phyloP scores from a whole-genome alignment of 805 yeast genomes.

The Hanseniaspora opuntiae region DNA sequence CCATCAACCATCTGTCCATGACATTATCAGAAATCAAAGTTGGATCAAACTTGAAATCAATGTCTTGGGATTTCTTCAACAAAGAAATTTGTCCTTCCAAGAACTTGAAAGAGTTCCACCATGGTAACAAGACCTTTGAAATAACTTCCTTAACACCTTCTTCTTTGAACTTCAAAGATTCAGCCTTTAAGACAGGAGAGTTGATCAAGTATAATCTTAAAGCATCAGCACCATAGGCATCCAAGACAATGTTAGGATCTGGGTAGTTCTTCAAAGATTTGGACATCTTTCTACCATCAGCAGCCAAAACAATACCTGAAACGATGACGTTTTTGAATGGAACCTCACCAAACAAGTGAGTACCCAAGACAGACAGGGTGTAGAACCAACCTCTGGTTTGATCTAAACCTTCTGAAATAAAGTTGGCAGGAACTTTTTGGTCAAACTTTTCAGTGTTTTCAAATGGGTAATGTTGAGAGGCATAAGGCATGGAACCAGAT shows the following conservation, averaged over 20 bases:
- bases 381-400: slow-evolving; percentile 99
- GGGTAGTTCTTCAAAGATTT: slow-evolving; percentile 96
- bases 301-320: slow-evolving; percentile 89
- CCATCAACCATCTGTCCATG: slow-evolving; percentile 95
- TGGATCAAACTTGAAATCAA: slow-evolving; percentile 63
- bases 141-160: slow-evolving; percentile 98
- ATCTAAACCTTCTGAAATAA: slow-evolving; percentile 96
- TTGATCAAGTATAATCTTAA: slow-evolving; percentile 88
- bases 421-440: slow-evolving; percentile 85
- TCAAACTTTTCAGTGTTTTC: slow-evolving; percentile 62
- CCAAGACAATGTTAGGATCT: slow-evolving; percentile 71
- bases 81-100: slow-evolving; percentile 86
- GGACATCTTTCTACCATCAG: slow-evolving; percentile 98
- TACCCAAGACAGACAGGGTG: slow-evolving; percentile 87
- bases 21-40: slow-evolving; percentile 59
- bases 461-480: slow-evolving; percentile 92
- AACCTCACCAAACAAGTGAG: slow-evolving; percentile 80
- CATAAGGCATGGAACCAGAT: slow-evolving; percentile 98
- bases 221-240: slow-evolving; percentile 95
- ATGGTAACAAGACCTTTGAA: slow-evolving; percentile 86
- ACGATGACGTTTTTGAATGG: slow-evolving; percentile 94
- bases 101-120: slow-evolving; percentile 97
- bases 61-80: slow-evolving; percentile 57
- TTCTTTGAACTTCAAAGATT: slow-evolving; percentile 90
- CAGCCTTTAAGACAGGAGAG: slow-evolving; percentile 95